Conservation (phyloP, 805 yeast species). For the Saccharomycopsis schoenii region DNA sequence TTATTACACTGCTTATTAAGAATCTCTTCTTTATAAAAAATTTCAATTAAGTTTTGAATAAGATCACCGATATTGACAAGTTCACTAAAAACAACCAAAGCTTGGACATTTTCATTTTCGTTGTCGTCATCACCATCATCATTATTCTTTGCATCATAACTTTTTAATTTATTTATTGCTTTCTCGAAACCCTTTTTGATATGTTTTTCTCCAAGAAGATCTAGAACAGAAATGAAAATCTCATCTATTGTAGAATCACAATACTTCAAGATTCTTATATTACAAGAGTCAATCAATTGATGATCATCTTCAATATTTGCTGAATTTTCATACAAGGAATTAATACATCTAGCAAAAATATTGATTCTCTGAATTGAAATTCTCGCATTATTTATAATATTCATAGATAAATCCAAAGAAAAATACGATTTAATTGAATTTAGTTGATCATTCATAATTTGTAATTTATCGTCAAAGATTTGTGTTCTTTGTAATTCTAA, state of each 20-base stretch:
- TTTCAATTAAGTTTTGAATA: conserved; percentile 84
- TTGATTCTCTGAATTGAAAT: conserved; percentile 50
- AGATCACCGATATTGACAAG: conserved; percentile 88
- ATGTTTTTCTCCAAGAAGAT: conserved; percentile 59
- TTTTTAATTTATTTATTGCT: conserved; percentile 60
- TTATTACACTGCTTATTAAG: conserved; percentile 44
- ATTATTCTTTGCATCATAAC: conserved; percentile 50
- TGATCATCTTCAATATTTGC: conserved; percentile 21
- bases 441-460: conserved; percentile 64
- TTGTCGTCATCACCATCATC: conserved; percentile 15
- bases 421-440: conserved; percentile 67
- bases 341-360: conserved; percentile 28
- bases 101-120: conserved; percentile 46
- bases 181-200: conserved; percentile 76
- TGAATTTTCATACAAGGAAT: conserved; percentile 4
- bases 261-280: conserved; percentile 21
- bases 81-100: conserved; percentile 79
- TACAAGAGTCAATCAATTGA: conserved; percentile 26
- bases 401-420: conserved; percentile 70
- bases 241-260: conserved; percentile 42
- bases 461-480: conserved; percentile 63
- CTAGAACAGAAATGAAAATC: conserved; percentile 60
- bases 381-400: conserved; percentile 60
- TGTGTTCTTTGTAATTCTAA: not conserved
- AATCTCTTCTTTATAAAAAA: conserved; percentile 83